These are phyloP conservation scores for Chaetomium sp. DNA, from an alignment of 2,329 filamentous ascomycete genomes.

Conservation along the genomic window DNA sequence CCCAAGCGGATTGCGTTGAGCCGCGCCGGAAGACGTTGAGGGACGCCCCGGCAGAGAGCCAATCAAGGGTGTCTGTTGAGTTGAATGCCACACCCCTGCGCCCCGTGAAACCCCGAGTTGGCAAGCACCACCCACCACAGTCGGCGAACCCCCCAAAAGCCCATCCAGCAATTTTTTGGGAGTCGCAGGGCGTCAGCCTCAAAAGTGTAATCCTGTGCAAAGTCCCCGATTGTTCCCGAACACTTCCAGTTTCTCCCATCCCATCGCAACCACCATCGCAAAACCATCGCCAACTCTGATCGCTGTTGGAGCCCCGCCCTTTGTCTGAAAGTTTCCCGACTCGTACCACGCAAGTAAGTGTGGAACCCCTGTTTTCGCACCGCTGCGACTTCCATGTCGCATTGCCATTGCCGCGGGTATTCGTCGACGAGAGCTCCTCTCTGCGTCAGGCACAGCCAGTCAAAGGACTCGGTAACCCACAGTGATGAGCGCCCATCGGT, in stretches of 20 bases:
- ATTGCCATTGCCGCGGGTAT: constrained; percentile 18
- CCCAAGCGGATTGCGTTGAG: constrained; percentile 21
- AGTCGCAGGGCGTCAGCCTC: constrained; percentile 1
- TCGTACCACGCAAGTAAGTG: constrained; percentile 12
- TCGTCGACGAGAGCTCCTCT: constrained; percentile 5
- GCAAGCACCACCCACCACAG: constrained; percentile 3
- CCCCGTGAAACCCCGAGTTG: background rate
- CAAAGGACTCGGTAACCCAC: constrained; percentile 6
- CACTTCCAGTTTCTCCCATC: background rate
- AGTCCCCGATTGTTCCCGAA: constrained; percentile 4
- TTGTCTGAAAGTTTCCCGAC: constrained; percentile 3
- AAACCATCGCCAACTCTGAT: constrained; percentile 6
- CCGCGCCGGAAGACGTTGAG: constrained; percentile 21
- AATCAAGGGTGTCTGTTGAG: constrained; percentile 19
- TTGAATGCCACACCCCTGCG: constrained; percentile 7
- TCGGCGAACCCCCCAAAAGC: background rate
- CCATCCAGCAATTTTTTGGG: constrained; percentile 12
- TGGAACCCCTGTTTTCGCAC: constrained; percentile 15
- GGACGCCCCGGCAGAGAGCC: constrained; percentile 8
- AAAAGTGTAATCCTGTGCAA: background rate
- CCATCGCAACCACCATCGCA: background rate
- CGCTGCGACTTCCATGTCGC: background rate
- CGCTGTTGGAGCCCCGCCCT: background rate
- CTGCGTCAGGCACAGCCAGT: constrained; percentile 3
- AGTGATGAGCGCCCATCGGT: constrained; percentile 14